phyloP scores from a whole-genome alignment of 192 early-diverging fungal genomes.

The Physocladia obscura region DNA sequence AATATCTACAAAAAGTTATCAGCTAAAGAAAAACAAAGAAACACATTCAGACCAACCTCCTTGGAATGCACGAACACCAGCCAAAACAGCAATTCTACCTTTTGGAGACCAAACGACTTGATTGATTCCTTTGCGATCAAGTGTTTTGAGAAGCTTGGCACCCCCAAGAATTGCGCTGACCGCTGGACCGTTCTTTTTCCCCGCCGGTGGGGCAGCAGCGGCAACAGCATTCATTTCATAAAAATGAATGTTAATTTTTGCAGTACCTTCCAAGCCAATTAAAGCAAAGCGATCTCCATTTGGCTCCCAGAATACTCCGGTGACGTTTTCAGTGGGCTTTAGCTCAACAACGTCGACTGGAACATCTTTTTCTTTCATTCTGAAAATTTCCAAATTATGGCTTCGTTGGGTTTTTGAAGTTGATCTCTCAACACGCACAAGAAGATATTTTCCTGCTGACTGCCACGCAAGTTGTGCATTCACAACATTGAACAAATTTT shows the following conservation, averaged over 20 bases:
- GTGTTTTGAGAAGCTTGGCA: constrained; percentile 80
- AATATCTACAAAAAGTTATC: constrained; percentile 55
- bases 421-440: constrained; percentile 89
- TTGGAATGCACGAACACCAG: constrained; percentile 70
- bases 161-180: constrained; percentile 43
- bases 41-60: constrained; percentile 35
- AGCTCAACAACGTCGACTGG: constrained; percentile 97
- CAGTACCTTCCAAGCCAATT: constrained; percentile 71
- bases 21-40: background rate
- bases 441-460: constrained; percentile 81
- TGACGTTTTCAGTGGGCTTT: constrained; percentile 64
- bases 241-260: constrained; percentile 65
- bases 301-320: constrained; percentile 96
- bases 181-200: constrained; percentile 28
- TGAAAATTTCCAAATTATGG: constrained; percentile 95
- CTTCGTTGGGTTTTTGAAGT: constrained; percentile 88
- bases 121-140: constrained; percentile 81
- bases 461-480: constrained; percentile 87
- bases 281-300: constrained; percentile 85
- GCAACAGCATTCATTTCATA: constrained; percentile 65
- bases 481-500: constrained; percentile 95
- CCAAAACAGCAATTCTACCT: constrained; percentile 87
- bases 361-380: constrained; percentile 83
- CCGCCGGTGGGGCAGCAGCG: constrained; percentile 24
- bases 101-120: constrained; percentile 92